Evolutionary conservation across 176 grass and related monocot species (phyloP), one percentile per base, ranked within the genome.

Genomic region (Zoysia japonica): DNA sequence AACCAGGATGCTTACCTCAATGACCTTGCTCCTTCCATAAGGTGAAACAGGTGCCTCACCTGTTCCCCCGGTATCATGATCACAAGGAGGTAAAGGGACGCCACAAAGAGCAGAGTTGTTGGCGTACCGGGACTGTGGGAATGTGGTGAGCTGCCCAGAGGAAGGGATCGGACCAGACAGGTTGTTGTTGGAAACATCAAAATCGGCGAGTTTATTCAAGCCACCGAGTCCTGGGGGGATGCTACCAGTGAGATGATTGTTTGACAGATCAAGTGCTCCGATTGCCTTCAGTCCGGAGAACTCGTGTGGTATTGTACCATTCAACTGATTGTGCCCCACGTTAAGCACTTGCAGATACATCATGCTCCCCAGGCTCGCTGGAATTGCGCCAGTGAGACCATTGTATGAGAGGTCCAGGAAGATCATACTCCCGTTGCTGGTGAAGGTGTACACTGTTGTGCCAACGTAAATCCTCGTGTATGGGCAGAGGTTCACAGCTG

Each of bases 361-460:
- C 96, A 99, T 89, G 63, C 16, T 87, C 10, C 96, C 96, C 0
- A 99, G 55, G 81, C 75, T 82, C 4, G 37, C 81, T 2, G 96
- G 96, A 5, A 99, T 85, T 2, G 51, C 11, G 5, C 96, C 90
- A 0, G 76, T 89, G 54, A 99, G 76, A 2, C 80, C 65, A 28
- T 99, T 99, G 83, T 99, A 99, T 0, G 96, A 99, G 59, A 99
- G 85, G 53, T 99, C 96, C 6, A 99, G 86, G 76, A 93, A 99
- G 83, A 99, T 95, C 92, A 99, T 93, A n/a, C 96, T 99, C 7
- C 96, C 96, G 43, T 89, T 99, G 49, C 12, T 62, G 3, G 0
- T n/a, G 60, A 99, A 99, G 5, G 69, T 47, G 45, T 99, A 99
- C 7, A 86, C 92, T 0, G 84, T 99, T 3, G 78, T 91, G 55